Base-by-base conservation (phyloP, 2,329 filamentous ascomycete species). In the Penicillium janthinellum region DNA sequence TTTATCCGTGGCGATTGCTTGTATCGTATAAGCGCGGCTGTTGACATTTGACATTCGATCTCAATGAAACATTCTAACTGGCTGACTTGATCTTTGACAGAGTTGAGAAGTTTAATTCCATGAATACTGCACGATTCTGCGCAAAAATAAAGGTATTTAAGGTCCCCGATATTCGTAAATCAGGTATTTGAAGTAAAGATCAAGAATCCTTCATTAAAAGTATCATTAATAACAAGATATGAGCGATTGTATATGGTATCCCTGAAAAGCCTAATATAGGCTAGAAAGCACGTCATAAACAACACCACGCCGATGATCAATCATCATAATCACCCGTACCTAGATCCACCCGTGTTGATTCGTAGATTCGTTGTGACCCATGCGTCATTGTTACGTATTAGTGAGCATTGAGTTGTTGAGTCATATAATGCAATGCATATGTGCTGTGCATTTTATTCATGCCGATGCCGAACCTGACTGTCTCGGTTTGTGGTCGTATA, bases 311-410 rank as follows among this genome's bases (percentile, higher is more conserved):
- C 8, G 34, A 42, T 34, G 17, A 57, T 37, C 45, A 37, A 37
- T 17, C n/a, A 28, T 17, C 31, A 31, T 31, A 25, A 15, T 35
- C 47, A 31, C 10, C 12, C 38, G 17, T 42, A 22, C 22, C 22
- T 22, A 56, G 47, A 51, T 57, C 47, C 45, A 45, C 20, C 47
- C 47, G 12, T 45, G 38, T 35, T 37, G 11, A 57, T 25, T 51
- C 54, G 38, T 51, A 48, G 39, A 51, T 35, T 56, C 54, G 35
- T 56, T n/a, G n/a, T 31, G 12, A 31, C 12, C 20, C 34, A 56
- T 35, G 47, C 37, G 37, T 47, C 45, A 34, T 14, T n/a, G 34
- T 39, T 41, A 34, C 42, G 20, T 50, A 49, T 55, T 37, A 41
- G 34, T 41, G 47, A 41, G 28, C 28, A 35, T 34, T 17, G 35